Evolutionary conservation across 805 yeast species (phyloP).

Genomic region (Scheffersomyces stipitis): DNA sequence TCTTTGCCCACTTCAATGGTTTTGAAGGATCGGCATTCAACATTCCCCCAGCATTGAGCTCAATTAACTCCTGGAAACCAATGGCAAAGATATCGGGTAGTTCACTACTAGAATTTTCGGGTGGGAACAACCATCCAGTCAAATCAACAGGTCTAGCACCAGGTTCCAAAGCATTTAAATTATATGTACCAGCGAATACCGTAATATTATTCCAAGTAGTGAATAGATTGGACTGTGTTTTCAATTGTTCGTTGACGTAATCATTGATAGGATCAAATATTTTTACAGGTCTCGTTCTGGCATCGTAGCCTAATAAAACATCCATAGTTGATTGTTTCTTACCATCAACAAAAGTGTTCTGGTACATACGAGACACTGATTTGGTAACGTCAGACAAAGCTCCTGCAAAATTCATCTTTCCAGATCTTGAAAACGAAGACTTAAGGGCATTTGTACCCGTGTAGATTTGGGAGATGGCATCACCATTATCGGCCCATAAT

Average conservation of each 20-base stretch:
- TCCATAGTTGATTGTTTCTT: conserved; percentile 90
- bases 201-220: conserved; percentile 60
- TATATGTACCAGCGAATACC: conserved; percentile 81
- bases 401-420: conserved; percentile 95
- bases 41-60: conserved; percentile 87
- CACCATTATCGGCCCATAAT: conserved; percentile 70
- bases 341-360: conserved; percentile 92
- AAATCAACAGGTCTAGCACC: conserved; percentile 54
- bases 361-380: conserved; percentile 91
- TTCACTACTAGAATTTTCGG: conserved; percentile 35
- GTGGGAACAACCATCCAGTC: conserved; percentile 79
- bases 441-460: conserved; percentile 80
- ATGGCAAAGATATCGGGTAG: conserved; percentile 82
- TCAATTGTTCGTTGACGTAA: conserved; percentile 67
- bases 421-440: conserved; percentile 90
- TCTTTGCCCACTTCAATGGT: conserved; percentile 74
- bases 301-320: conserved; percentile 75
- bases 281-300: conserved; percentile 62
- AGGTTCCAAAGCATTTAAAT: conserved; percentile 70
- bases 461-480: conserved; percentile 61
- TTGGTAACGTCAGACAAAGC: conserved; percentile 97
- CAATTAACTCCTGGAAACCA: conserved; percentile 94
- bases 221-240: conserved; percentile 48
- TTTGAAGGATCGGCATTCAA: conserved; percentile 80
- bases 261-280: conserved; percentile 89